phyloP scores from a whole-genome alignment of 768 basidiomycete species.

The Macrolepiota albuminosa region DNA sequence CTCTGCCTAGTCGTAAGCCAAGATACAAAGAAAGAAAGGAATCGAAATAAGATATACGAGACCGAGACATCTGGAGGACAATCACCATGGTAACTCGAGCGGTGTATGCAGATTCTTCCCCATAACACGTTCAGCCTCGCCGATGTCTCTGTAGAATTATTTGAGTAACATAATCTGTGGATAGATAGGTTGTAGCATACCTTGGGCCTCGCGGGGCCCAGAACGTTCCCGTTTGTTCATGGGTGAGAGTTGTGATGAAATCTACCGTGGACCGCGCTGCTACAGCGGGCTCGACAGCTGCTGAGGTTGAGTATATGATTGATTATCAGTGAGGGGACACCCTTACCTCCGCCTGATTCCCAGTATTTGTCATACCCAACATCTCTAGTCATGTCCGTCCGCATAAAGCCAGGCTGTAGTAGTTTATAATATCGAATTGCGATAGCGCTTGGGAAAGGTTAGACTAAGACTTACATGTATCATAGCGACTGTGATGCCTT shows the following conservation, averaged over 20 bases:
- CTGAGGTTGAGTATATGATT: too few species aligned
- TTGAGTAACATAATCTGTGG: background rate
- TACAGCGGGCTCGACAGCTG: slow-evolving; percentile 40
- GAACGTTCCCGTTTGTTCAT: slow-evolving; percentile 34
- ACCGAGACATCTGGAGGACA: background rate
- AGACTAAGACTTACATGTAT: slow-evolving; percentile 31
- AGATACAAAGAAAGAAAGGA: background rate
- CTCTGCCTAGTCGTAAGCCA: too few species aligned
- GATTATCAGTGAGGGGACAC: too few species aligned
- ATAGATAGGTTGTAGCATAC: slow-evolving; percentile 11
- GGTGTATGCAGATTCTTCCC: slow-evolving; percentile 36
- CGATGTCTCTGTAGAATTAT: slow-evolving; percentile 32
- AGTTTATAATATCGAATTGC: background rate
- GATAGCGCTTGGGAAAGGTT: too few species aligned
- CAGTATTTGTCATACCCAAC: slow-evolving; percentile 41
- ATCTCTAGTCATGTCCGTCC: slow-evolving; percentile 40
- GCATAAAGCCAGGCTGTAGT: slow-evolving; percentile 43
- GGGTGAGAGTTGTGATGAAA: slow-evolving; percentile 29
- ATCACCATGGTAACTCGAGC: slow-evolving; percentile 36
- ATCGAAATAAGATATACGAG: background rate
- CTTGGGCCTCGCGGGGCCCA: slow-evolving; percentile 44
- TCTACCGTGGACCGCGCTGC: slow-evolving; percentile 33
- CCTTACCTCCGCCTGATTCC: slow-evolving; percentile 38
- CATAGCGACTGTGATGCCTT: slow-evolving; percentile 35
- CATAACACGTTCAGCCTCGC: slow-evolving; percentile 35